phyloP scores from a whole-genome alignment of 2,329 filamentous ascomycete species.

The Calonectria multiphialidica region DNA sequence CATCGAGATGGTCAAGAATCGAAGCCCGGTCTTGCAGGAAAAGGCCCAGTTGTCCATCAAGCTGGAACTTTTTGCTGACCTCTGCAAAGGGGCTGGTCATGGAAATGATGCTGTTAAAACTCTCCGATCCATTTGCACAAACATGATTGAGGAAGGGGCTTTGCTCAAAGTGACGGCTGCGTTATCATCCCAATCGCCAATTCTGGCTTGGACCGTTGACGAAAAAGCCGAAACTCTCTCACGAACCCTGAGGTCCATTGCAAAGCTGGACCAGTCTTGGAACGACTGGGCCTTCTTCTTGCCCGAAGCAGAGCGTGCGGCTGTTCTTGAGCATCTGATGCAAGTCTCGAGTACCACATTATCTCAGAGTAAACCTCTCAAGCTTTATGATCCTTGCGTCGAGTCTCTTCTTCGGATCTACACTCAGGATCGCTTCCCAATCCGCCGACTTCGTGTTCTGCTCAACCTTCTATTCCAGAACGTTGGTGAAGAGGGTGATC shows the following conservation, averaged over 20 bases:
- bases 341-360: constrained; percentile 58
- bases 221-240: constrained; percentile 66
- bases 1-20: constrained; percentile 70
- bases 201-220: constrained; percentile 64
- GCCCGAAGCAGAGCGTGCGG: constrained; percentile 63
- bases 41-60: constrained; percentile 73
- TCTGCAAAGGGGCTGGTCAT: constrained; percentile 66
- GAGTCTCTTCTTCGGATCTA: constrained; percentile 63
- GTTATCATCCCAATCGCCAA: constrained; percentile 63
- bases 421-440: constrained; percentile 61
- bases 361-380: constrained; percentile 49
- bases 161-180: constrained; percentile 64
- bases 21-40: constrained; percentile 66
- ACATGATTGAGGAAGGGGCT: constrained; percentile 69
- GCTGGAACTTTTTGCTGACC: constrained; percentile 74
- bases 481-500: constrained; percentile 57
- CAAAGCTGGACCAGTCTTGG: constrained; percentile 69
- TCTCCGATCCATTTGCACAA: constrained; percentile 71
- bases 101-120: constrained; percentile 69
- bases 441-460: constrained; percentile 65
- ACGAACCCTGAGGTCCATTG: constrained; percentile 69
- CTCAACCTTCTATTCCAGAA: constrained; percentile 61
- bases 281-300: constrained; percentile 69
- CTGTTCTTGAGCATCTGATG: constrained; percentile 72
- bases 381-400: constrained; percentile 59